phyloP scores from a whole-genome alignment of 2,329 filamentous ascomycete species.

The Pseudocercospora cruenta region DNA sequence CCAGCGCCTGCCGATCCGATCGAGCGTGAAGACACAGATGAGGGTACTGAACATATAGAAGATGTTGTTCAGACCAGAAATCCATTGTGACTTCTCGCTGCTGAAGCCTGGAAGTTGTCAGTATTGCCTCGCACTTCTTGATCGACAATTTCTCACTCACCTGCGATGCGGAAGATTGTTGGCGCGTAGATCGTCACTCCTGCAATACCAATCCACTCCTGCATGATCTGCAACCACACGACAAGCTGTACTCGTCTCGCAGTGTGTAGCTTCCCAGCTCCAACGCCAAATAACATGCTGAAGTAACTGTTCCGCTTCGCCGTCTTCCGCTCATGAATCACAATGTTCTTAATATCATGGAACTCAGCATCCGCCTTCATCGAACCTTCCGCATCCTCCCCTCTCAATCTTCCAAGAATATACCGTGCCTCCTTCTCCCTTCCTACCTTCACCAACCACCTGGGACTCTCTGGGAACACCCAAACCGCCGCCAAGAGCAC shows the following conservation, averaged over 20 bases:
- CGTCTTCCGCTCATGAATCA: constrained; percentile 58
- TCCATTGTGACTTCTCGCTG: constrained; percentile 45
- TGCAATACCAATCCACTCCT: constrained; percentile 40
- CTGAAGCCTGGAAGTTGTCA: constrained; percentile 28
- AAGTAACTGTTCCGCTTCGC: constrained; percentile 37
- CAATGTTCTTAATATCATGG: constrained; percentile 68
- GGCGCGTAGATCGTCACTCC: constrained; percentile 43
- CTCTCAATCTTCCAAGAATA: constrained; percentile 65
- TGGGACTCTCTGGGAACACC: constrained; percentile 70
- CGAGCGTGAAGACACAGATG: constrained; percentile 42
- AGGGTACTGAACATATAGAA: constrained; percentile 41
- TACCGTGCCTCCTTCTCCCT: constrained; percentile 69
- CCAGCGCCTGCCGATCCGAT: constrained; percentile 39
- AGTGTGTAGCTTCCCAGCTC: constrained; percentile 39
- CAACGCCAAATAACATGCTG: constrained; percentile 40
- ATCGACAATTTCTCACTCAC: neutral
- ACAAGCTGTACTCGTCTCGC: constrained; percentile 43
- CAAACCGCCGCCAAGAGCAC: constrained; percentile 51
- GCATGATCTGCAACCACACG: constrained; percentile 47
- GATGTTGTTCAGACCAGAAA: constrained; percentile 46
- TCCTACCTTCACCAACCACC: constrained; percentile 69
- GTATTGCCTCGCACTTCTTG: neutral
- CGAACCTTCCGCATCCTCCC: constrained; percentile 46
- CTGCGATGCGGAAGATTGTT: constrained; percentile 39
- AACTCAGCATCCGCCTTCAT: constrained; percentile 64